Base-by-base conservation (phyloP, 2,329 filamentous ascomycete species). In the Arthroderma sp. region DNA sequence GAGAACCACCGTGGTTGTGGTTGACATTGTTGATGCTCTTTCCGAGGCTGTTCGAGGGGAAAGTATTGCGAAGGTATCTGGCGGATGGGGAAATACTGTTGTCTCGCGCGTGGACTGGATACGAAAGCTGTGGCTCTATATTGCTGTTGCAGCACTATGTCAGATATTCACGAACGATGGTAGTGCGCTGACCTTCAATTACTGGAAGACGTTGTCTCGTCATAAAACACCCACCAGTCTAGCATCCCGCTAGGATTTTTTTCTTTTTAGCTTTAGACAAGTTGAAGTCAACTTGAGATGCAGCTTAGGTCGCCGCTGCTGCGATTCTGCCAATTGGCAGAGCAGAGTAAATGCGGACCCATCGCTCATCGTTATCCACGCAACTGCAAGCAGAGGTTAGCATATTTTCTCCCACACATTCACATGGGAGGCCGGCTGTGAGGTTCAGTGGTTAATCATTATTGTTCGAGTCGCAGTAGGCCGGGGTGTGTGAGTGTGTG, bases 321-420 rank as follows among this genome's bases (percentile, higher is more conserved):
- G 25, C 35, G 15, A n/a, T n/a, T 11, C 13, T n/a, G 35, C 35
- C 35, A 5, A 31, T 31, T 31, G 25, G 28, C 39, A 43, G 4
- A 43, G 47, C 47, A 51, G n/a, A 33, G 15, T 8, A 31, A 33
- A 31, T n/a, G 44, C 44, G 33, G 28, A 31, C 47, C n/a, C 9
- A 31, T 51, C 8, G 28, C 23, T 17, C 47, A 51, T 51, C 23
- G 23, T 33, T 11, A 17, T 33, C 47, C 47, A 51, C 17, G n/a
- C 25, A 51, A 51, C 47, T 51, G 47, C 47, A 51, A 51, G 28
- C 28, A 51, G 25, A 51, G 47, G 47, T 51, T 51, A 51, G 47
- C 47, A 51, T 51, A 51, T 31, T 33, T 33, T 51, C 47, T 51
- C 47, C 47, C 47, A 51, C 47, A 51, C 47, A 19, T 51, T n/a